A percentile compares a stretch with the other conserved stretches of the same genome.
phyloP scores from a whole-genome alignment of 805 yeast genomes.

The Huiozyma sinensis region DNA sequence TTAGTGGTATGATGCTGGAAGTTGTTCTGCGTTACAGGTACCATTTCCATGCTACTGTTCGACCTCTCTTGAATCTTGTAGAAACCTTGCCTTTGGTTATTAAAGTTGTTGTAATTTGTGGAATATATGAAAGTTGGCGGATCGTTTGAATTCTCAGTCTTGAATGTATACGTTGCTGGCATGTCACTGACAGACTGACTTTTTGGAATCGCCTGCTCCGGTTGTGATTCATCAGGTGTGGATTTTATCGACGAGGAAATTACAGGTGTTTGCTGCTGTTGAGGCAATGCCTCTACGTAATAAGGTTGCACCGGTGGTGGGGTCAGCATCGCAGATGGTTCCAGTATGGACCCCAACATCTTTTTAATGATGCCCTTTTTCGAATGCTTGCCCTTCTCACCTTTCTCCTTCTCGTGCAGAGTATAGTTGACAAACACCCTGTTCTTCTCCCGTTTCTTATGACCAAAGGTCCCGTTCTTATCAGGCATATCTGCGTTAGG shows the following conservation, averaged over 20 bases:
- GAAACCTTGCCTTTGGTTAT: not conserved
- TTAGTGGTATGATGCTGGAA: too few relatives aligned
- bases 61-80: not conserved
- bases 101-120: not conserved
- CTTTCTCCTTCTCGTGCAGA: slow-evolving; percentile 1
- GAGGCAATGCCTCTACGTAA: too few relatives aligned
- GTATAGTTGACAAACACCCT: slow-evolving; percentile 23
- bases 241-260: too few relatives aligned
- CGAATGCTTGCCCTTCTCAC: not conserved
- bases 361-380: not conserved
- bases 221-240: too few relatives aligned
- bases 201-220: too few relatives aligned
- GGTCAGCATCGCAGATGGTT: too few relatives aligned
- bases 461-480: too few relatives aligned
- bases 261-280: too few relatives aligned
- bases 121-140: not conserved
- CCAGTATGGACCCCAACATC: slow-evolving; percentile 1
- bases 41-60: not conserved
- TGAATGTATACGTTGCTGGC: not conserved
- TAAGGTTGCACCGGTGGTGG: too few relatives aligned
- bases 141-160: not conserved
- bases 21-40: not conserved
- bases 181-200: too few relatives aligned
- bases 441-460: too few relatives aligned
- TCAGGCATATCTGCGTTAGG: too few relatives aligned